Evolutionary conservation across 208 protist species (phyloP), one percentile per base, ranked within the genome.

Genomic region (Acanthamoeba triangularis): DNA sequence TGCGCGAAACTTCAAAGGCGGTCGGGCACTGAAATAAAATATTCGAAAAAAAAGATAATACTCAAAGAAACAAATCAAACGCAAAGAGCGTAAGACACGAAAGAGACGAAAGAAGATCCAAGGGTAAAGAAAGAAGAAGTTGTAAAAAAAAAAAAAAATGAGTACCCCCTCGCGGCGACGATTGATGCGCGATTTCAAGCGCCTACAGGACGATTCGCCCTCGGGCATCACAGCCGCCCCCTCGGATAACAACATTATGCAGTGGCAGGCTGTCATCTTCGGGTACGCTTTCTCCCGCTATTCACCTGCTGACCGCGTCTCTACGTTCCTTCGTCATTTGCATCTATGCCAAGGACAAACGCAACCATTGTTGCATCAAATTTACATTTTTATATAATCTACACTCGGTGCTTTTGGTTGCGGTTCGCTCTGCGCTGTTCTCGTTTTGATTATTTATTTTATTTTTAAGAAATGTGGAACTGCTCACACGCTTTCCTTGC

Each of bases 231-330:
- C 80, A 49, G 99, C 97, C 14, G 98, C 99, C 35, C 99, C 98
- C 23, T 90, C 80, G 33, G 97, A 99, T 47, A 98, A 99, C 92
- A 98, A 99, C 95, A 99, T 99, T 82, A 98, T 99, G 97, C 59
- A 97, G 59, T 99, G 99, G 99, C 97, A 99, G 72, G 98, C 98
- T 20, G 98, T 99, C 33, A 99, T 99, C 59, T 99, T 99, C 96
- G 98, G 98, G 95, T 97, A 96, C 23, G 95, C 23, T 59, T 13
- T 13, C 49, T 63, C 25, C 41, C 56, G 1, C n/a, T n/a, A n/a
- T n/a, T n/a, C n/a, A n/a, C n/a, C n/a, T n/a, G 37, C 3, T 41
- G 37, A 41, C n/a, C n/a, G n/a, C n/a, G n/a, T 41, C 37, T 41
- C 37, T 3, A 41, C 37, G 37, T 41, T 41, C 37, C 37, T 41